These are phyloP conservation scores for Gamarada debralockiae DNA, from an alignment of 495 filamentous ascomycete species.

Conservation along the genomic window DNA sequence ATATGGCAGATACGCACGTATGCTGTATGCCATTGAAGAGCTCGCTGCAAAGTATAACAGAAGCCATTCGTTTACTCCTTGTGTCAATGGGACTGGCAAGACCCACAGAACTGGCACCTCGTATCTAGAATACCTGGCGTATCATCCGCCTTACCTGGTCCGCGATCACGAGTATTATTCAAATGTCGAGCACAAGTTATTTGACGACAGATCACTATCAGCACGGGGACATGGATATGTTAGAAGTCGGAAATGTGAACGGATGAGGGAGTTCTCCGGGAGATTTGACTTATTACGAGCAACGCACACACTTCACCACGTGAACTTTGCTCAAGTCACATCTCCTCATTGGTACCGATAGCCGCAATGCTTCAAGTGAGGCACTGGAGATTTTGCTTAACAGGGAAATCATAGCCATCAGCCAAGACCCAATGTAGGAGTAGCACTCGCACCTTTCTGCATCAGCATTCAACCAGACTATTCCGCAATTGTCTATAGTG, in stretches of 20 bases:
- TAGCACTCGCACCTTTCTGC: not conserved
- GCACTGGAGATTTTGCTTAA: not conserved
- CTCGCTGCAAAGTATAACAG: not conserved
- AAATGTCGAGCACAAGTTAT: not conserved
- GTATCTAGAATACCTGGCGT: not conserved
- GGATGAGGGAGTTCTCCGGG: not conserved
- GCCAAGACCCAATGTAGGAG: not conserved
- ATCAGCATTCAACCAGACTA: no score
- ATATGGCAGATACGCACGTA: not conserved
- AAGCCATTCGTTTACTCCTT: not conserved
- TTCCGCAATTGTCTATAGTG: no score
- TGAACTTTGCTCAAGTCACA: not conserved
- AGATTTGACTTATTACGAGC: not conserved
- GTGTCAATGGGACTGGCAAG: not conserved
- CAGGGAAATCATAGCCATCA: not conserved
- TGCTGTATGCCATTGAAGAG: not conserved
- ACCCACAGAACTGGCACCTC: not conserved
- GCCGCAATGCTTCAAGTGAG: not conserved
- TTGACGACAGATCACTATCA: not conserved
- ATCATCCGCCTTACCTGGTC: not conserved
- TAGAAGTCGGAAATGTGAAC: not conserved
- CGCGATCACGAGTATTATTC: not conserved
- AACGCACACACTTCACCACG: not conserved
- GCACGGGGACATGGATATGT: not conserved
- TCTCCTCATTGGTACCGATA: not conserved